phyloP scores from a whole-genome alignment of 164 flowering plant genomes.

The Houttuynia cordata region DNA sequence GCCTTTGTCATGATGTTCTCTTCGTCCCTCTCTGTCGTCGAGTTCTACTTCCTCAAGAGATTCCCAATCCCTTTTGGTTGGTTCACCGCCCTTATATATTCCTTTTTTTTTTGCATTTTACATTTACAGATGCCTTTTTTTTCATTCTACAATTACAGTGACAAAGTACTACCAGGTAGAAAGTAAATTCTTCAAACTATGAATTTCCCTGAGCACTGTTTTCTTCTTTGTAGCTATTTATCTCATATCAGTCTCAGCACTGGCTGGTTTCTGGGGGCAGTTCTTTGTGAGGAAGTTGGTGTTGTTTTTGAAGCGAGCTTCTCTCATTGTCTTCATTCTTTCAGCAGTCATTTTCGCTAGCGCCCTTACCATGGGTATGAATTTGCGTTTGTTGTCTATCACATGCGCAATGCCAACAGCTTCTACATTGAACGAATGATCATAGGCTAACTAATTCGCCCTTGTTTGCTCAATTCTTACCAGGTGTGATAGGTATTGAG shows the following conservation, averaged over 20 bases:
- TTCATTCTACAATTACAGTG: not conserved
- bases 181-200: not conserved
- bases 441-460: not conserved
- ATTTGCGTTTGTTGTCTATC: too few relatives aligned
- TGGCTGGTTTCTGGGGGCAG: slow-evolving; percentile 37
- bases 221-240: slow-evolving; percentile 13
- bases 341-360: slow-evolving; percentile 90
- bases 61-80: slow-evolving; percentile 90
- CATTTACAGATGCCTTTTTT: too few relatives aligned
- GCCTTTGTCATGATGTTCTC: slow-evolving; percentile 99
- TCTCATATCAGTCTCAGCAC: slow-evolving; percentile 11
- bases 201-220: not conserved
- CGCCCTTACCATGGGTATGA: slow-evolving; percentile 84
- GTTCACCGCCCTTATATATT: not conserved
- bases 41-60: slow-evolving; percentile 84
- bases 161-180: too few relatives aligned
- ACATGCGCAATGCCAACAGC: not conserved
- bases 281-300: slow-evolving; percentile 60
- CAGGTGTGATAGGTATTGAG: slow-evolving; percentile 66
- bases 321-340: slow-evolving; percentile 74
- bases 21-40: slow-evolving; percentile 92
- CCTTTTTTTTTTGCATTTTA: too few relatives aligned
- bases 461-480: not conserved
- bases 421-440: not conserved
- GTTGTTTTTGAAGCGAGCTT: slow-evolving; percentile 56